Conservation (phyloP, 805 yeast genomes). For the Kregervanrija pseudodelftensis region DNA sequence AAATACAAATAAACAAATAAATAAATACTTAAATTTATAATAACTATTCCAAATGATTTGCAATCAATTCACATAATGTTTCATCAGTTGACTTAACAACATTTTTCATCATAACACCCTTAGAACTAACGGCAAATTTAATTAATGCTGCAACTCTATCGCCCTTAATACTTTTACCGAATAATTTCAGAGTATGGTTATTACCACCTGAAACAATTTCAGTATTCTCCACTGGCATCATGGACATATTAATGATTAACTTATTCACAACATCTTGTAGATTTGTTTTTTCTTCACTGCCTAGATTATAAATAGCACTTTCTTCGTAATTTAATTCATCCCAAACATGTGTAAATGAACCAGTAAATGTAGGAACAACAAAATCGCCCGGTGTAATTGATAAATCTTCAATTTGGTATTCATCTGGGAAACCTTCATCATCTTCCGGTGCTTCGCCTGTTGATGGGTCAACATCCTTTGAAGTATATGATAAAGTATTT, state of each 20-base stretch:
- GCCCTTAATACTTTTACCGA: conserved; percentile 66
- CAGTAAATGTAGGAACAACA: conserved; percentile 67
- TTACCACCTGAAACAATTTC: conserved; percentile 50
- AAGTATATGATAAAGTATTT: conserved; percentile 63
- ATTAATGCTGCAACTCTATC: conserved; percentile 43
- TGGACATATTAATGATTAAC: conserved; percentile 45
- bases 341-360: conserved; percentile 65
- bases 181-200: conserved; percentile 70
- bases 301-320: conserved; percentile 61
- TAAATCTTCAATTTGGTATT: conserved; percentile 82
- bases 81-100: conserved; percentile 51
- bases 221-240: conserved; percentile 69
- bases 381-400: conserved; percentile 75
- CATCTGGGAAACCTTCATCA: conserved; percentile 87
- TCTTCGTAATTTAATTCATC: conserved; percentile 64
- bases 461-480: conserved; percentile 72
- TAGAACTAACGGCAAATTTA: conserved; percentile 43
- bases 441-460: conserved; percentile 60
- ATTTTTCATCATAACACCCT: conserved; percentile 46
- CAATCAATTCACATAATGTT: conserved; percentile 43
- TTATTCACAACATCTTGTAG: conserved; percentile 52
- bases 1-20: too few relatives aligned
- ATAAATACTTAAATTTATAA: neutral
- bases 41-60: conserved; percentile 37
- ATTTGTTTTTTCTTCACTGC: conserved; percentile 31